These are phyloP conservation scores for Wickerhamomyces bisporus DNA, from an alignment of 805 yeast species.

Conservation along the genomic window DNA sequence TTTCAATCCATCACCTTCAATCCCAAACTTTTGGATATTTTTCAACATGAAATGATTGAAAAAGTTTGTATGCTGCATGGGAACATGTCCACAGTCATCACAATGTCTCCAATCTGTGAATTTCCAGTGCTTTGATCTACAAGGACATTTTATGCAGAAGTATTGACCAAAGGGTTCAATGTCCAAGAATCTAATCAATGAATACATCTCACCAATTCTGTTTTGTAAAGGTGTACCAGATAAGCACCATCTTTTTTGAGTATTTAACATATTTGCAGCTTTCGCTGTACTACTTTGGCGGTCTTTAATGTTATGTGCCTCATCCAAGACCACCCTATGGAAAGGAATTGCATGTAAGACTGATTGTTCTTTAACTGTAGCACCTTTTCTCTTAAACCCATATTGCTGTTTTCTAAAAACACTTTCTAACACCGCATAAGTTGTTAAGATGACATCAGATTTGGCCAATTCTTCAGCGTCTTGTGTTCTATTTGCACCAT, in stretches of 20 bases:
- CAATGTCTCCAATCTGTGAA: constrained; percentile 82
- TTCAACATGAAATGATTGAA: constrained; percentile 95
- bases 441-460: constrained; percentile 81
- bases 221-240: constrained; percentile 97
- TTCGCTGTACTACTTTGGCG: constrained; percentile 89
- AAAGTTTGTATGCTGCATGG: constrained; percentile 92
- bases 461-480: constrained; percentile 45
- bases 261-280: constrained; percentile 72
- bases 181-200: constrained; percentile 78
- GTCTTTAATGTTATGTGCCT: constrained; percentile 96
- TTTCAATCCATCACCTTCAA: constrained; percentile 72
- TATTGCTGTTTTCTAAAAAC: constrained; percentile 74
- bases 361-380: constrained; percentile 68
- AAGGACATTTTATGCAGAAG: constrained; percentile 90
- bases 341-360: constrained; percentile 70
- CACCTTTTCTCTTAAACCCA: constrained; percentile 75
- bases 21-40: constrained; percentile 83
- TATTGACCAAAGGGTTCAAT: constrained; percentile 84
- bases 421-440: constrained; percentile 89
- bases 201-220: constrained; percentile 93
- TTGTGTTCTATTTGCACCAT: constrained; percentile 76
- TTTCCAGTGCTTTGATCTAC: constrained; percentile 77
- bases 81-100: constrained; percentile 81
- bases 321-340: constrained; percentile 87
- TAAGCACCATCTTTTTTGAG: constrained; percentile 82